Percentiles rank a stretch among this genome's conserved stretches.
phyloP scores from a whole-genome alignment of 441 rosid species.

The Syzygium syzygioides region DNA sequence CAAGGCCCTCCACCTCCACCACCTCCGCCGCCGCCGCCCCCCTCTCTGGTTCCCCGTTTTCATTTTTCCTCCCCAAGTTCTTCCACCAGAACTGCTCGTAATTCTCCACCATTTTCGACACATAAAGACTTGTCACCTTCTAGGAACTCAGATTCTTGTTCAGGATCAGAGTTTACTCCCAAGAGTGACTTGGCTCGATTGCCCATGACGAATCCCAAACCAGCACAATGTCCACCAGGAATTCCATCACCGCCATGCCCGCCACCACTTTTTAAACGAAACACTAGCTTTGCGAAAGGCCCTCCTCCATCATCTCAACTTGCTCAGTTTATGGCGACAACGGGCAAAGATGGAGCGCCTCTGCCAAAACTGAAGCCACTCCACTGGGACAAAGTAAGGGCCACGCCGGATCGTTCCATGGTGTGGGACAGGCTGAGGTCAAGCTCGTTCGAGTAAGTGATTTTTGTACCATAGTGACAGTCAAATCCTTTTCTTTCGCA shows the following conservation, averaged over 20 bases:
- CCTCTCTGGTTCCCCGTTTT: constrained; percentile 1
- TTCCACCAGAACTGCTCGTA: constrained; percentile 6
- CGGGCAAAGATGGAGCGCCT: constrained; percentile 70
- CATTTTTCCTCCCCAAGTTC: constrained; percentile 4
- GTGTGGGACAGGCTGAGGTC: constrained; percentile 93
- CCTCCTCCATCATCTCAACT: constrained; percentile 57
- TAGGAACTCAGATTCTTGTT: constrained; percentile 17
- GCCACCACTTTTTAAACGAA: constrained; percentile 27
- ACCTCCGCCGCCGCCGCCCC: background rate
- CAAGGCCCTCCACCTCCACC: constrained; percentile 20
- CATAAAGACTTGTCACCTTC: constrained; percentile 17
- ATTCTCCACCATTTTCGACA: constrained; percentile 22
- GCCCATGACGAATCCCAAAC: constrained; percentile 18
- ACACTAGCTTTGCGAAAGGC: constrained; percentile 21
- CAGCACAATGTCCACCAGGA: constrained; percentile 7
- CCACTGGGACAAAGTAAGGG: constrained; percentile 99
- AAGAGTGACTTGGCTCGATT: constrained; percentile 5
- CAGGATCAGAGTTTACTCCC: constrained; percentile 19
- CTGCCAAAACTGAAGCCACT: constrained; percentile 90
- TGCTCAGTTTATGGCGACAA: constrained; percentile 26
- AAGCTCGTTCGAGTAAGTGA: constrained; percentile 91
- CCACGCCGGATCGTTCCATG: constrained; percentile 72
- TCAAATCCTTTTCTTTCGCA: background rate
- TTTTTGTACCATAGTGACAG: background rate
- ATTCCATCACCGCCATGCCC: constrained; percentile 55